Percentiles rank a stretch among this genome's conserved stretches.
These are phyloP conservation scores for Vitis hybrid DNA, from an alignment of 177 flowering plant species.

Conservation along the genomic window DNA sequence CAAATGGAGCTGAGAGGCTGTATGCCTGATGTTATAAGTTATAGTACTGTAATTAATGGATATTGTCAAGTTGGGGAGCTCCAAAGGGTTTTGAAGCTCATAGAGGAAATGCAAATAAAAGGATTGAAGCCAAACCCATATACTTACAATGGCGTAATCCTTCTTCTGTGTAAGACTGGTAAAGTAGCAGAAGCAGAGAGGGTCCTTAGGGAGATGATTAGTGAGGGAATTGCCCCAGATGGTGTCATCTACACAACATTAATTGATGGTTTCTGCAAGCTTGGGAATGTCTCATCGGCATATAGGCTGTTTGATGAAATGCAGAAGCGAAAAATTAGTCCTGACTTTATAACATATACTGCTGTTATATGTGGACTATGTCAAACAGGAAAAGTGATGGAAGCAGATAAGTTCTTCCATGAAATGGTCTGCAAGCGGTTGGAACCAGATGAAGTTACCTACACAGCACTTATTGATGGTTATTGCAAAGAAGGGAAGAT, in stretches of 20 bases:
- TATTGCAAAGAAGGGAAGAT: constrained; percentile 59
- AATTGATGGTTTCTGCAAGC: constrained; percentile 54
- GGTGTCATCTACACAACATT: constrained; percentile 59
- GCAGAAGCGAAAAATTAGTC: constrained; percentile 31
- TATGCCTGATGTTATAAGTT: constrained; percentile 58
- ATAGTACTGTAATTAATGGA: constrained; percentile 53
- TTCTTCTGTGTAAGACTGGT: constrained; percentile 48
- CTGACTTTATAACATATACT: constrained; percentile 54
- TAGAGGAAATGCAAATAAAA: constrained; percentile 50
- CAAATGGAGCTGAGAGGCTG: constrained; percentile 54
- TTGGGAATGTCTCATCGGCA: constrained; percentile 42
- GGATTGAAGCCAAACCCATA: constrained; percentile 56
- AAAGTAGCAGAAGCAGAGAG: constrained; percentile 49
- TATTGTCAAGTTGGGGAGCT: constrained; percentile 48
- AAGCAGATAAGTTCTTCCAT: constrained; percentile 45
- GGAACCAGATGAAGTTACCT: constrained; percentile 55
- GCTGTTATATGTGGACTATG: constrained; percentile 54
- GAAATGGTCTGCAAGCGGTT: constrained; percentile 46
- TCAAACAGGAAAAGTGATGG: constrained; percentile 44
- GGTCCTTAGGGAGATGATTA: constrained; percentile 51
- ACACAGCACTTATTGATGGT: constrained; percentile 65
- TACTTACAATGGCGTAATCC: constrained; percentile 52
- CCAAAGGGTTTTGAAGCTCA: constrained; percentile 32
- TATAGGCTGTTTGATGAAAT: constrained; percentile 48
- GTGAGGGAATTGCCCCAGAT: constrained; percentile 42